Evolutionary conservation across 441 rosid species (phyloP), one percentile per base, ranked within the genome.

Genomic region (Hypseocharis bilobata): DNA sequence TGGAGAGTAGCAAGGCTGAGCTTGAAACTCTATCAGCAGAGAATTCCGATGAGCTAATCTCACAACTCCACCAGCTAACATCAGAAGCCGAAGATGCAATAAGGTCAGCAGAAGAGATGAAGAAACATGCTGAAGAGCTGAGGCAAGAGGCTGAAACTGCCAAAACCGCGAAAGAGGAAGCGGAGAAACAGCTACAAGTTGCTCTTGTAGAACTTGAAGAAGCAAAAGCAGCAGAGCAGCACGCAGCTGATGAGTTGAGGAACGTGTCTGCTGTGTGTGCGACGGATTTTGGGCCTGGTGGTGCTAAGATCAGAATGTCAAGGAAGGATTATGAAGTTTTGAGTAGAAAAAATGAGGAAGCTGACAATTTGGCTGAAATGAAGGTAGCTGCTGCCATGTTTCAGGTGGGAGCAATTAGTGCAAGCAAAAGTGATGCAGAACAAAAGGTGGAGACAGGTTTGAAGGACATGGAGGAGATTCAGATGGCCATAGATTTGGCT

Each of bases 301-400:
- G 85, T 73, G 83, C 91, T 62, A 86, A 83, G 47, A 83, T 93
- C 71, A 86, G 86, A 16, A 70, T 93, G 77, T 93, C 97, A n/a
- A 86, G 63, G 73, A 95, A 88, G 67, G 97, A 90, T 74, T 87
- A 75, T 6, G 84, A 90, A 73, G 81, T 90, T 4, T 60, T 93
- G 80, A 86, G 86, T 73, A 81, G 78, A 66, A 93, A 89, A 77
- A 91, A 86, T 14, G 87, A 85, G 76, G 88, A 88, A 68, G 86
- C 86, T 1, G 85, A 87, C 64, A 79, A 74, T 58, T 76, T 93
- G 76, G 85, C 96, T 10, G 95, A 93, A 67, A 87, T 90, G 95
- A 88, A 85, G 84, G 98, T 90, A 76, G 89, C 86, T 0, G 98
- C 97, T 62, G 96, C 97, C 64, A 49, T 88, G 80, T 97, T 97